Evolutionary conservation across 202 grass and related monocot genomes (phyloP).

Genomic region (Miscanthus sacchariflorus): DNA sequence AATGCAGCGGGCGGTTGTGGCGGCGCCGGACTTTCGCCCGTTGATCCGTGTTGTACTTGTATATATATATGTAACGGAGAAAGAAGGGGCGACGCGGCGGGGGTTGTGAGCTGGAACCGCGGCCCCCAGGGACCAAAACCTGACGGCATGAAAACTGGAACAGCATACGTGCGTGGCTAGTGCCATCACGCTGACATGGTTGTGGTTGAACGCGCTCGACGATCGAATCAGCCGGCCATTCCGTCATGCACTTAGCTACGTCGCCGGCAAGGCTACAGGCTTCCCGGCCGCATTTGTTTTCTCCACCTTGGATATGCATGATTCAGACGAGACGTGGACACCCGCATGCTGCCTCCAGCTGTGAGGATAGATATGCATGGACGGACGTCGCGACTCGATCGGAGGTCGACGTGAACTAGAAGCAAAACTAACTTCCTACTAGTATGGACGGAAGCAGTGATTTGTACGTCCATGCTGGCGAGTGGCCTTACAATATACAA

Average conservation of each 20-base stretch:
- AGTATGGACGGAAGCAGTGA: neutral
- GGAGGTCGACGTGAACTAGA: constrained; percentile 30
- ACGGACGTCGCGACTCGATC: constrained; percentile 42
- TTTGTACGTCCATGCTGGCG: constrained; percentile 22
- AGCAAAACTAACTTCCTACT: constrained; percentile 22
- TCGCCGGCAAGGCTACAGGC: neutral
- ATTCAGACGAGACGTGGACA: constrained; percentile 29
- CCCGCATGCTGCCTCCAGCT: neutral
- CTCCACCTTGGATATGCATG: neutral
- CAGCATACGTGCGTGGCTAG: neutral
- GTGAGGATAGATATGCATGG: constrained; percentile 43
- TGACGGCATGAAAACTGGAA: constrained; percentile 15
- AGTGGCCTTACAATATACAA: neutral
- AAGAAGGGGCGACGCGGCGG: neutral
- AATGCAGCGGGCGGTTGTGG: neutral
- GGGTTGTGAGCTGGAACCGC: neutral
- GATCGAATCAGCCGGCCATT: neutral
- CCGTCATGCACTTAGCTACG: constrained; percentile 12
- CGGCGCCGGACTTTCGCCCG: neutral
- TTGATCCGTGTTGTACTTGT: neutral
- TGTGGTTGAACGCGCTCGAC: neutral
- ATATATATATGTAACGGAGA: too few species aligned
- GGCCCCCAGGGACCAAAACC: neutral
- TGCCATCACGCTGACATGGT: neutral
- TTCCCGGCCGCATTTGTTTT: constrained; percentile 24